Percentiles rank a stretch among this genome's conserved stretches.
Conservation (phyloP, 1,284 basidiomycete species). For the Hortiboletus rubellus region DNA sequence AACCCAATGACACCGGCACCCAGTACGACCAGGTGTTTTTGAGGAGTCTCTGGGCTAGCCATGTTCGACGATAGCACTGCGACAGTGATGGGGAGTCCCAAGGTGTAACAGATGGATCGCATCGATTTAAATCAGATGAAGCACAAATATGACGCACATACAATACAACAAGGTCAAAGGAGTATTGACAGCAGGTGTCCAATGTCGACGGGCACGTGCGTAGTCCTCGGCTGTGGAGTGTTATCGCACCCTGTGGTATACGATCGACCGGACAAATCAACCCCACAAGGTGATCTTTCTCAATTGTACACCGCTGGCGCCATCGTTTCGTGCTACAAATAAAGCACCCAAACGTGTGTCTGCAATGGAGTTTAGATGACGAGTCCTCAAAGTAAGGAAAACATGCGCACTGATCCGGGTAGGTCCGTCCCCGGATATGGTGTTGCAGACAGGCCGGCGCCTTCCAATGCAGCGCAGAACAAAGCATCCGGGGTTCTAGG, state of each 20-base stretch:
- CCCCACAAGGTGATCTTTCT: slow-evolving; percentile 50
- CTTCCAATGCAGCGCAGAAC: slow-evolving; percentile 46
- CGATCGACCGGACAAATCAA: slow-evolving; percentile 21
- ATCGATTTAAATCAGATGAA: slow-evolving; percentile 7
- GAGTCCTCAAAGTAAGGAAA: neutral
- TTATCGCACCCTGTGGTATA: neutral
- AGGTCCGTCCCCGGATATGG: slow-evolving; percentile 40
- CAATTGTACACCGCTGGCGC: slow-evolving; percentile 39
- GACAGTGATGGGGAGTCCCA: neutral
- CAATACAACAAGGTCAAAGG: neutral
- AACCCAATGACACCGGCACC: slow-evolving; percentile 56
- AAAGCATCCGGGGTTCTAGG: slow-evolving; percentile 31
- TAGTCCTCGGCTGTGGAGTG: neutral
- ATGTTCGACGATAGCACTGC: slow-evolving; percentile 8
- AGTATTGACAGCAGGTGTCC: neutral
- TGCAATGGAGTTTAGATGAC: slow-evolving; percentile 16
- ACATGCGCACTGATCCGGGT: slow-evolving; percentile 37
- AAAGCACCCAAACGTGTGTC: slow-evolving; percentile 48
- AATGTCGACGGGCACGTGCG: neutral
- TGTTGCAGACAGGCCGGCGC: slow-evolving; percentile 43
- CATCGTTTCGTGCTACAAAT: slow-evolving; percentile 42
- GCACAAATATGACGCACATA: neutral
- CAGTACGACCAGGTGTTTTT: slow-evolving; percentile 42
- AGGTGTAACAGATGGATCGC: neutral
- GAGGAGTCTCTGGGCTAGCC: slow-evolving; percentile 9